phyloP scores from a whole-genome alignment of 345 rosid genomes.

The Microthlaspi erraticum region DNA sequence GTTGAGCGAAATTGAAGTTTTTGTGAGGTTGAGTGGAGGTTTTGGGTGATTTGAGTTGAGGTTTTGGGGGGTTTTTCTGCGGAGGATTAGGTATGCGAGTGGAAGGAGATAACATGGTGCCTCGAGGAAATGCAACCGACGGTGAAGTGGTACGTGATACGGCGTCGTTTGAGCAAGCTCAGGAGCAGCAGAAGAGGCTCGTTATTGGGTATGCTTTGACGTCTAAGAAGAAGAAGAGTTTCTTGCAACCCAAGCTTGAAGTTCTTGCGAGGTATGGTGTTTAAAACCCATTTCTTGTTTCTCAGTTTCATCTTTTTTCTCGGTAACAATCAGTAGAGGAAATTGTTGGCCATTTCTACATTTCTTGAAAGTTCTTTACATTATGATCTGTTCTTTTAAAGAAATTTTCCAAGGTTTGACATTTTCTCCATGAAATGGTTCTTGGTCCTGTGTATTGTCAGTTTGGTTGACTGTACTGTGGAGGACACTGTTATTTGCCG shows the following conservation, averaged over 20 bases:
- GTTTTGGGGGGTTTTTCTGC: background rate
- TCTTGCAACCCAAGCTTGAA: conserved; percentile 86
- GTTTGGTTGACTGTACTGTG: conserved; percentile 23
- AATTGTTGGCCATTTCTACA: background rate
- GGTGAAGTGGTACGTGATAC: conserved; percentile 27
- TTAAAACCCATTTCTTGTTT: background rate
- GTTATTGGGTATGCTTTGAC: conserved; percentile 91
- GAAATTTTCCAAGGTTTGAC: background rate
- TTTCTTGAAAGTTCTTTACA: background rate
- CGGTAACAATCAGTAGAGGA: background rate
- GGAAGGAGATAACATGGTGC: conserved; percentile 32
- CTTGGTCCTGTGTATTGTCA: conserved; percentile 7
- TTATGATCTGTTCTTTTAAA: background rate
- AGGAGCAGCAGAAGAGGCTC: conserved; percentile 30
- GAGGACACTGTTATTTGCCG: conserved; percentile 21
- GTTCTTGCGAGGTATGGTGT: conserved; percentile 61
- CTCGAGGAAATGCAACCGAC: conserved; percentile 39
- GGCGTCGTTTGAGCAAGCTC: conserved; percentile 27
- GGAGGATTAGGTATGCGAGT: conserved; percentile 47
- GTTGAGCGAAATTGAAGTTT: background rate
- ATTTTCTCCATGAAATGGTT: background rate
- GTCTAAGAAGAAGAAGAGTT: conserved; percentile 84
- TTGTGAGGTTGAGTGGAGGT: conserved; percentile 15
- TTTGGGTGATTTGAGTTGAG: conserved; percentile 17
- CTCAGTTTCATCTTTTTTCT: background rate